Conservation (phyloP, 345 rosid genomes). For the Stellera chamaejasme region DNA sequence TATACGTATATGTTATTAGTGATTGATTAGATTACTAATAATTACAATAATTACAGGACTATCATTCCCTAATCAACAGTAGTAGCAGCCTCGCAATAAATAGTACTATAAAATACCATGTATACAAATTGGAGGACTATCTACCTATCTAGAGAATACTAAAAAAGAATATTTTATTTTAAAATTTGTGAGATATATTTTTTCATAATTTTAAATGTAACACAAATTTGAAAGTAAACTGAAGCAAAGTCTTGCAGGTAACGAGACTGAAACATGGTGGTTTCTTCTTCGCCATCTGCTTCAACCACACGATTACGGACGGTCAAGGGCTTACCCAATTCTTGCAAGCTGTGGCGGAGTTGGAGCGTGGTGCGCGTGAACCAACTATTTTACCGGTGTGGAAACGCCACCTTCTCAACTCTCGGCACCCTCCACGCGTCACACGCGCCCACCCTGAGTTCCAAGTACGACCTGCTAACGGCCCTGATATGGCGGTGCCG, state of each 20-base stretch:
- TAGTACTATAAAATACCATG: too few relatives aligned
- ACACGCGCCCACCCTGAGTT: conserved; percentile 7
- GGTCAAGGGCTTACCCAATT: neutral
- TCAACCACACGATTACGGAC: conserved; percentile 16
- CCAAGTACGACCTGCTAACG: conserved; percentile 16
- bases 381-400: conserved; percentile 7
- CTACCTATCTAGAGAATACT: too few relatives aligned
- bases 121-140: too few relatives aligned
- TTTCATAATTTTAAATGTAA: too few relatives aligned
- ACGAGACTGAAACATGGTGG: conserved; percentile 17
- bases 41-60: too few relatives aligned
- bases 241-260: neutral
- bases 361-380: neutral
- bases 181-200: too few relatives aligned
- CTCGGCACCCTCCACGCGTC: conserved; percentile 9
- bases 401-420: conserved; percentile 8
- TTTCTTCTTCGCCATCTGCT: neutral
- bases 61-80: too few relatives aligned
- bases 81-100: too few relatives aligned
- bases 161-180: too few relatives aligned
- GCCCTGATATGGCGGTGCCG: conserved; percentile 21
- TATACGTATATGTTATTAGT: too few relatives aligned
- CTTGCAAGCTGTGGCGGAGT: conserved; percentile 6
- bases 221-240: too few relatives aligned
- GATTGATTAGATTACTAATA: too few relatives aligned